Conservation (phyloP, 2,329 filamentous ascomycete species). For the Neophaeococcomyces aloes region DNA sequence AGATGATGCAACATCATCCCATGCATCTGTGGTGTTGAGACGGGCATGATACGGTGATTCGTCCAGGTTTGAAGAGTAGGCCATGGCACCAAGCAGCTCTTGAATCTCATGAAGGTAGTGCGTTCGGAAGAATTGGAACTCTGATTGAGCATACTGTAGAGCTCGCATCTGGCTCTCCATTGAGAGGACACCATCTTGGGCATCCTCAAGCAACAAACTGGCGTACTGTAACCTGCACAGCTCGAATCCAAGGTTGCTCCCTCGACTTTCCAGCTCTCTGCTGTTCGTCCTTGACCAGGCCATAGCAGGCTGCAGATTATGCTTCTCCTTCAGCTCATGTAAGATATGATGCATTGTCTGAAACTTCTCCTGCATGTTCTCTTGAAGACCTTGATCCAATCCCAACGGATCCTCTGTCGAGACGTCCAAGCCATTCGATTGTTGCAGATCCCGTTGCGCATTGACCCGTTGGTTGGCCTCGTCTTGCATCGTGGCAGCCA, state of each 20-base stretch:
- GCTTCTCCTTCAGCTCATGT: conserved; percentile 57
- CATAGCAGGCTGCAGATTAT: conserved; percentile 73
- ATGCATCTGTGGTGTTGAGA: conserved; percentile 65
- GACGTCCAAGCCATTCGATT: conserved; percentile 25
- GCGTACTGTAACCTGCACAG: conserved; percentile 82
- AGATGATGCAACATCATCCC: conserved; percentile 71
- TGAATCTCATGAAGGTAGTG: conserved; percentile 72
- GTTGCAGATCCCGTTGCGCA: conserved; percentile 22
- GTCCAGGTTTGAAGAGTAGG: conserved; percentile 63
- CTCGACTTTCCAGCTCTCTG: conserved; percentile 60
- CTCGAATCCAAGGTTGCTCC: conserved; percentile 92
- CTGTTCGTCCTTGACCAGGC: conserved; percentile 70
- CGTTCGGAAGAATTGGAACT: conserved; percentile 63
- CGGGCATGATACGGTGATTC: conserved; percentile 68
- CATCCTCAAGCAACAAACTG: conserved; percentile 61
- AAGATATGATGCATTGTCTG: conserved; percentile 85
- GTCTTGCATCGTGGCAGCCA: conserved; percentile 72
- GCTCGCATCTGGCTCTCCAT: conserved; percentile 54
- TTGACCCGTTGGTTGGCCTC: conserved; percentile 41
- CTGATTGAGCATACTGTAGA: conserved; percentile 60
- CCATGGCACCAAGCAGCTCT: conserved; percentile 68
- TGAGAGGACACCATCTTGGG: conserved; percentile 22
- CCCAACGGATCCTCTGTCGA: conserved; percentile 19
- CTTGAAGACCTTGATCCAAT: conserved; percentile 22
- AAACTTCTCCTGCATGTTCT: conserved; percentile 60